Conservation (phyloP, 768 basidiomycete genomes). For the Boletus subparvulus region DNA sequence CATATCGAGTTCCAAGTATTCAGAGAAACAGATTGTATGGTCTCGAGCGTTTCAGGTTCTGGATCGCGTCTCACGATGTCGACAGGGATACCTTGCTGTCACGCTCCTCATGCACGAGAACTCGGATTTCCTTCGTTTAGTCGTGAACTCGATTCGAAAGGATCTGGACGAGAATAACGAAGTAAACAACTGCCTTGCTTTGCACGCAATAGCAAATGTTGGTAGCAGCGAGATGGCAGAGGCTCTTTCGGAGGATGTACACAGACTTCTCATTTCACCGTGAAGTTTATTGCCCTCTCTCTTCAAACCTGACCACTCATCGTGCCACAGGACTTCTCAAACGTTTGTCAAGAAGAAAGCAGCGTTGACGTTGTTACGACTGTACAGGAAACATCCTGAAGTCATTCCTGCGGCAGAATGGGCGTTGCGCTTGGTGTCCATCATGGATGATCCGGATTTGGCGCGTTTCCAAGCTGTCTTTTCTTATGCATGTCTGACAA, state of each 20-base stretch:
- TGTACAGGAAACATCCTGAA: slow-evolving; percentile 95
- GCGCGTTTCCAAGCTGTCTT: slow-evolving; percentile 39
- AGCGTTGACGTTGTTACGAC: slow-evolving; percentile 84
- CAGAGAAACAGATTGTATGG: slow-evolving; percentile 97
- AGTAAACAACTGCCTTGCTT: slow-evolving; percentile 91
- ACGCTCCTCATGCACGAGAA: slow-evolving; percentile 99
- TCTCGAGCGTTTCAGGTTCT: neutral
- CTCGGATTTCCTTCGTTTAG: slow-evolving; percentile 92
- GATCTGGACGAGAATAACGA: slow-evolving; percentile 94
- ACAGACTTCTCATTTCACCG: slow-evolving; percentile 93
- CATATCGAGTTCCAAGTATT: slow-evolving; percentile 93
- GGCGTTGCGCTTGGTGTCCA: slow-evolving; percentile 90
- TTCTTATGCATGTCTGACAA: neutral
- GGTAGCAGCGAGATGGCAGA: slow-evolving; percentile 99
- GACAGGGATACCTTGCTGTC: slow-evolving; percentile 93
- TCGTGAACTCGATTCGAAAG: slow-evolving; percentile 98
- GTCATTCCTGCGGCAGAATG: slow-evolving; percentile 93
- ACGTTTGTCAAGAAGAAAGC: slow-evolving; percentile 99
- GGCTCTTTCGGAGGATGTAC: slow-evolving; percentile 89
- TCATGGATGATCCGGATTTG: slow-evolving; percentile 93
- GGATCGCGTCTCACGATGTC: slow-evolving; percentile 1
- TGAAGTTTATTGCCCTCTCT: slow-evolving; percentile 37
- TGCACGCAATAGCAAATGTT: slow-evolving; percentile 98
- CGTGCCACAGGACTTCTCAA: slow-evolving; percentile 72
- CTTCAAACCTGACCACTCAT: slow-evolving; percentile 14